Conservation (phyloP, 2,329 filamentous ascomycete genomes). For the Corinectria fuckeliana region DNA sequence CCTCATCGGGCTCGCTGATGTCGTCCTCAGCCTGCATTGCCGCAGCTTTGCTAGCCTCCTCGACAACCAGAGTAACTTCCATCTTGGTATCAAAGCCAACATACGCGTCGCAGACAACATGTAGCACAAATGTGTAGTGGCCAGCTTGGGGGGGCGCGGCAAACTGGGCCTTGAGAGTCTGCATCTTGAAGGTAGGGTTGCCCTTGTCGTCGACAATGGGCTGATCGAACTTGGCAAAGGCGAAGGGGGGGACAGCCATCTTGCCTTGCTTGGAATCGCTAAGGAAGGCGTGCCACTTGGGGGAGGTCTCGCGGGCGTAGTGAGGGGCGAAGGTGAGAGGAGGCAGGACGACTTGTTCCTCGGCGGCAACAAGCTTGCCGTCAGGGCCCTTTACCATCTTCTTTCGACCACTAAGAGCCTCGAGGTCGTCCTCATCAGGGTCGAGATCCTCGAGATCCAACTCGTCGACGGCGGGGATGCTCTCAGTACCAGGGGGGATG, state of each 20-base stretch:
- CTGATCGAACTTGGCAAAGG: conserved; percentile 92
- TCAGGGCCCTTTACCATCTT: conserved; percentile 68
- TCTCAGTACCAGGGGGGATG: conserved; percentile 81
- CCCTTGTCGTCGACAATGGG: conserved; percentile 81
- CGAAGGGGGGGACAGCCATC: conserved; percentile 95
- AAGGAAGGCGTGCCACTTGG: conserved; percentile 93
- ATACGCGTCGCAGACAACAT: conserved; percentile 93
- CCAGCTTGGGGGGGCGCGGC: conserved; percentile 91
- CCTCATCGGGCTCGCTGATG: conserved; percentile 97
- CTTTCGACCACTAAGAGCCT: conserved; percentile 81
- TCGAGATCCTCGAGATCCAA: conserved; percentile 89
- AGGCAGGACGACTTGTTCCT: conserved; percentile 72
- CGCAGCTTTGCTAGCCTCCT: conserved; percentile 85
- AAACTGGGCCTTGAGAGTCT: conserved; percentile 97
- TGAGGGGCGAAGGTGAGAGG: conserved; percentile 91
- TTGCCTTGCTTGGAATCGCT: conserved; percentile 94
- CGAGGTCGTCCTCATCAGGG: conserved; percentile 89
- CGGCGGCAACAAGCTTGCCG: conserved; percentile 62
- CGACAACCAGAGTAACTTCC: conserved; percentile 87
- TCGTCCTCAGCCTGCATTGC: conserved; percentile 87
- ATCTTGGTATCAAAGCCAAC: conserved; percentile 92
- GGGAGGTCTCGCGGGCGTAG: conserved; percentile 86
- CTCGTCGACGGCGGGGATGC: conserved; percentile 77
- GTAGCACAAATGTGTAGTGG: conserved; percentile 93
- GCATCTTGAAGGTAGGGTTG: conserved; percentile 91